Evolutionary conservation across 495 filamentous ascomycete species (phyloP), one percentile per base, ranked within the genome.

Genomic region (Xylaria cubensis): DNA sequence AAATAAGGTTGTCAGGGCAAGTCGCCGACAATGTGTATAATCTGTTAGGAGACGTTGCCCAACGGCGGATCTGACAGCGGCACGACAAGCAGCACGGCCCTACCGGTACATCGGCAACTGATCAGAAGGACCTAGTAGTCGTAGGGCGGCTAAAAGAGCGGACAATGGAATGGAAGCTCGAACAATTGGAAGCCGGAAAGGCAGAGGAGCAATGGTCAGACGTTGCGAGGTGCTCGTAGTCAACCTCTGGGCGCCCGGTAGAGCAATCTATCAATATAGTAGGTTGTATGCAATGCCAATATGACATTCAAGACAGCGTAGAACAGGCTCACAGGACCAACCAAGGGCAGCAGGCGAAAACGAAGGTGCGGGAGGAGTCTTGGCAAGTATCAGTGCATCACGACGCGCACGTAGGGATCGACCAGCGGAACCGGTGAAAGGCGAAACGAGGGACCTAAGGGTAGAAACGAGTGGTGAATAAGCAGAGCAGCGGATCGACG

Each of bases 401-500:
- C 69, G 71, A 41, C 24, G 71, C 75, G 70, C 70, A 74, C 72
- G 70, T 71, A 77, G 70, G 55, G 63, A 62, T 67, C 69, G 74
- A 55, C 67, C 34, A 59, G 59, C 63, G 56, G 48, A 73, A 71
- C 46, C 64, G 72, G 71, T 70, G 58, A 65, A 29, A 64, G 70
- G 69, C 62, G 69, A 71, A 71, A 73, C 72, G 63, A 73, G 59
- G 64, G 56, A 76, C 74, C 73, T 74, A 74, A 76, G 67, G 76
- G 75, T 72, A 74, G 74, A 69, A 78, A 79, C 74, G 77, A 78
- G 70, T 66, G 62, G 39, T 41, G 61, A 76, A 78, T 75, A 79
- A 78, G 77, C 77, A 79, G 55, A 79, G 63, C 76, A 72, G 77
- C 75, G 73, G 75, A 63, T 76, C 74, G 76, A 75, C 77, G 50